These are phyloP conservation scores for Astragalus membranaceus DNA, from an alignment of 306 rosid genomes.

Conservation along the genomic window DNA sequence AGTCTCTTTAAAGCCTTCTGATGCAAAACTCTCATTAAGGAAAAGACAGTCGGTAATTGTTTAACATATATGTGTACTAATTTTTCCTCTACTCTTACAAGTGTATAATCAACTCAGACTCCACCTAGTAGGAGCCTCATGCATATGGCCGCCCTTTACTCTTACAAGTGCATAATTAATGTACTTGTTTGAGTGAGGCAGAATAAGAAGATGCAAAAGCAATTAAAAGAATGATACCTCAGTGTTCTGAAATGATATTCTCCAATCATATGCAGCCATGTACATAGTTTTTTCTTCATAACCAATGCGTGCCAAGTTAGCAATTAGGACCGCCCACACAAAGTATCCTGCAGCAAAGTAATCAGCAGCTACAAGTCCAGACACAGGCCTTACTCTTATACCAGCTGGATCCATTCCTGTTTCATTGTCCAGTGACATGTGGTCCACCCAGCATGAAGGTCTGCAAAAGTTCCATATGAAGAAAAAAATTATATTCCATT, in stretches of 20 bases:
- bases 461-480: constrained; percentile 29
- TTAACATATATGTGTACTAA: not conserved
- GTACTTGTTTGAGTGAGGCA: not conserved
- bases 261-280: constrained; percentile 94
- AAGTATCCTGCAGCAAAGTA: constrained; percentile 85
- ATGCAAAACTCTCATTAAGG: no score
- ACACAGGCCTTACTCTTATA: constrained; percentile 70
- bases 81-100: not conserved
- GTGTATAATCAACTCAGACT: no score
- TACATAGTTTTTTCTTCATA: constrained; percentile 83
- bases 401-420: constrained; percentile 79
- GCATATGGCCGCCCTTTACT: not conserved
- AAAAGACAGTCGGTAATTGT: not conserved
- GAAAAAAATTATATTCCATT: no score
- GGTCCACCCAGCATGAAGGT: constrained; percentile 85
- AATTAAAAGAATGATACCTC: constrained; percentile 46
- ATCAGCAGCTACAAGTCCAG: constrained; percentile 91
- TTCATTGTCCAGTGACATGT: constrained; percentile 84
- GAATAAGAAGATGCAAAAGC: not conserved
- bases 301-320: constrained; percentile 80
- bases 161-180: constrained; percentile 5
- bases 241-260: constrained; percentile 79
- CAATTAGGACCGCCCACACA: constrained; percentile 85
- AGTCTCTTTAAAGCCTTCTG: no score
- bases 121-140: no score